Percentiles rank a stretch among this genome's conserved stretches.
Conservation (phyloP, 2,329 filamentous ascomycete genomes). For the Dothiorella sarmentorum region DNA sequence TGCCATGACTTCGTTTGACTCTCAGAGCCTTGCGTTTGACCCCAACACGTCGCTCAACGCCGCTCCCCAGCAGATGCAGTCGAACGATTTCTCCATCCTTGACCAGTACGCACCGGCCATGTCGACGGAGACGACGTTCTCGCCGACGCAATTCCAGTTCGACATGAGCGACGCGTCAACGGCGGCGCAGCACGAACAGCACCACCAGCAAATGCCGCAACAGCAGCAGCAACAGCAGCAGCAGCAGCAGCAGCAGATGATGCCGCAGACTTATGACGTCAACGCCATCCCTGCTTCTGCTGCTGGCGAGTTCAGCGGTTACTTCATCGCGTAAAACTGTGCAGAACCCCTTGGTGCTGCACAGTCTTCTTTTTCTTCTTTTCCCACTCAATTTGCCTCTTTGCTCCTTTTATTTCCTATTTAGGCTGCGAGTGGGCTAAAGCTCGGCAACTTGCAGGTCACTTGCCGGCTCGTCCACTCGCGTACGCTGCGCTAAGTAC, state of each 20-base stretch:
- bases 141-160: constrained; percentile 12
- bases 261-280: constrained; percentile 11
- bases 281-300: constrained; percentile 1
- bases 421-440: constrained; percentile 4
- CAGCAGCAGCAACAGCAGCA: constrained; percentile 14
- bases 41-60: constrained; percentile 2
- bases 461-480: neutral
- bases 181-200: constrained; percentile 1
- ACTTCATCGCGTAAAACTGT: constrained; percentile 6
- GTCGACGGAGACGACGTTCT: neutral
- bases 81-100: constrained; percentile 11
- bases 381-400: neutral
- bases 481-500: constrained; percentile 4
- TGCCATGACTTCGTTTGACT: neutral
- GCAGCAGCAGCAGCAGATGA: constrained; percentile 12
- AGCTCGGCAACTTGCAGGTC: neutral
- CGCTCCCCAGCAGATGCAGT: neutral
- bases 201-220: neutral
- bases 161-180: constrained; percentile 6
- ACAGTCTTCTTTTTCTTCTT: neutral
- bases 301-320: constrained; percentile 11
- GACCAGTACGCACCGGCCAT: constrained; percentile 15
- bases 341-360: neutral
- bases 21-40: constrained; percentile 9
- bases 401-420: neutral